These are phyloP conservation scores for Solanum chacoense DNA, from an alignment of 305 asterid species.

Conservation along the genomic window DNA sequence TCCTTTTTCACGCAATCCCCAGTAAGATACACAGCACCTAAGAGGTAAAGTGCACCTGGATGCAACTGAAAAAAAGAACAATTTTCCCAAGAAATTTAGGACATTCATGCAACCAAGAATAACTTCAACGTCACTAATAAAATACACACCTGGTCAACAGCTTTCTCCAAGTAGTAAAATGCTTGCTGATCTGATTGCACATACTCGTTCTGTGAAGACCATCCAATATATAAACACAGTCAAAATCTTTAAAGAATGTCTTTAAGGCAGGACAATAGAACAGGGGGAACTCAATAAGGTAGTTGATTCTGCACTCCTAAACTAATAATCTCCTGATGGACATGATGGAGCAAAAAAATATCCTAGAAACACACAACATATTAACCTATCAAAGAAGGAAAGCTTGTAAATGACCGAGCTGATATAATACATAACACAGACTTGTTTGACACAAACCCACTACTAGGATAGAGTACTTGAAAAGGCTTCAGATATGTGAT, in stretches of 20 bases:
- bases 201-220: constrained; percentile 50
- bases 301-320: neutral
- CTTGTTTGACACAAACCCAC: neutral
- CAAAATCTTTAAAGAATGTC: neutral
- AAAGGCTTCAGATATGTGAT: neutral
- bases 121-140: neutral
- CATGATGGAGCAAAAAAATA: neutral
- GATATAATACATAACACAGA: neutral
- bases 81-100: constrained; percentile 9
- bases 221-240: neutral
- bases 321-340: neutral
- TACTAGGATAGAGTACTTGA: neutral
- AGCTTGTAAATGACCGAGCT: neutral
- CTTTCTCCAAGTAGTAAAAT: constrained; percentile 70
- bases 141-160: constrained; percentile 71
- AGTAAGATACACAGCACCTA: constrained; percentile 75
- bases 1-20: constrained; percentile 92
- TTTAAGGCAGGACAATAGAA: neutral
- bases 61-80: constrained; percentile 41
- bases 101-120: neutral
- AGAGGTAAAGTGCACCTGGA: constrained; percentile 87
- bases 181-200: constrained; percentile 86
- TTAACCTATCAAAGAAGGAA: neutral
- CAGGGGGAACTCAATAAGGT: neutral
- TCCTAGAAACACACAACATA: neutral